Evolutionary conservation across 768 basidiomycete species (phyloP).

Genomic region (Calocybe gangraenosa): DNA sequence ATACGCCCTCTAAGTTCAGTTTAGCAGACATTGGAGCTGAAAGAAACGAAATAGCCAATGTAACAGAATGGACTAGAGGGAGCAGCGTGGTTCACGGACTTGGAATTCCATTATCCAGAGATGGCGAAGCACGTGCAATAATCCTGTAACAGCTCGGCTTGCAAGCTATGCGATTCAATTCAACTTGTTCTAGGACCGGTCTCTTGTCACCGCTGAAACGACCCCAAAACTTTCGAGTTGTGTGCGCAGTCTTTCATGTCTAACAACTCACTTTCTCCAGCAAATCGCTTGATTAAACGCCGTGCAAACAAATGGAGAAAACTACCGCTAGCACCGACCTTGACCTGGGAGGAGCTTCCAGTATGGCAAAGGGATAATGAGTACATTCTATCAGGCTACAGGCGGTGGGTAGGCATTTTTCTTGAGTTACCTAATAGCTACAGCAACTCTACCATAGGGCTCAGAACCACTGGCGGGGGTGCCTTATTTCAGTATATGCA

Average conservation of each 20-base stretch:
- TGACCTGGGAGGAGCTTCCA: constrained; percentile 56
- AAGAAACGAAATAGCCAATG: neutral
- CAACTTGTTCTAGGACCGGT: too few species aligned
- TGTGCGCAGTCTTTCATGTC: too few species aligned
- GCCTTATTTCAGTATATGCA: constrained; percentile 57
- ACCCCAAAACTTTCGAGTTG: too few species aligned
- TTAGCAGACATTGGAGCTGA: constrained; percentile 42
- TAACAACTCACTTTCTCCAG: too few species aligned
- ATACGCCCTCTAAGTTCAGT: constrained; percentile 65
- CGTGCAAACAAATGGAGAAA: neutral
- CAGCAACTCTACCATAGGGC: constrained; percentile 33
- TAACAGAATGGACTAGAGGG: too few species aligned
- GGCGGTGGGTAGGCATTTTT: constrained; percentile 43
- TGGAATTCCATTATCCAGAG: too few species aligned
- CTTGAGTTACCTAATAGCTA: constrained; percentile 5
- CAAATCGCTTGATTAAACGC: too few species aligned
- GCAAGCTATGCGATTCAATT: too few species aligned
- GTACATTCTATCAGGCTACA: constrained; percentile 65
- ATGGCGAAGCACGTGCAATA: too few species aligned
- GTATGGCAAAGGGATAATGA: constrained; percentile 75
- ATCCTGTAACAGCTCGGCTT: too few species aligned
- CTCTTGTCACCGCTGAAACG: too few species aligned
- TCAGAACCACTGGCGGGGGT: constrained; percentile 59
- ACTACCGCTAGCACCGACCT: constrained; percentile 18
- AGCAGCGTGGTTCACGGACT: neutral